phyloP scores from a whole-genome alignment of 2,329 filamentous ascomycete species.

The Didymella arachidicola region DNA sequence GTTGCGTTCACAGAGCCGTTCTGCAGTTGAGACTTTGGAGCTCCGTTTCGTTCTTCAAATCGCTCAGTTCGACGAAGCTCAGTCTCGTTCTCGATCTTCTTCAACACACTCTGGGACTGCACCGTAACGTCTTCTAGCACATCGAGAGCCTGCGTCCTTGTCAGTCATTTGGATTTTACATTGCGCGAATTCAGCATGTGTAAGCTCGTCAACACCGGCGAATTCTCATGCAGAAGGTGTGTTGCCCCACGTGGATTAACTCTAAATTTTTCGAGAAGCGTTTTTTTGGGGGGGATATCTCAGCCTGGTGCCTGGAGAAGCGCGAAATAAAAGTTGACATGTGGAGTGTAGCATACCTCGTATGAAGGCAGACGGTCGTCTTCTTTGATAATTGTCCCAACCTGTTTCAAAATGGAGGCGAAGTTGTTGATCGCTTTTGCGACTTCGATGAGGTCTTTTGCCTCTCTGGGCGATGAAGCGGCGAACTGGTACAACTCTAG shows the following conservation, averaged over 20 bases:
- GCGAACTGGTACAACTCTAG: slow-evolving; percentile 46
- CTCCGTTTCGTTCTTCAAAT: slow-evolving; percentile 9
- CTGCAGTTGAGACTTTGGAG: not conserved
- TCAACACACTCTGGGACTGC: slow-evolving; percentile 41
- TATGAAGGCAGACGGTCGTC: slow-evolving; percentile 48
- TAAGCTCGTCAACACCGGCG: not conserved
- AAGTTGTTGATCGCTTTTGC: slow-evolving; percentile 48
- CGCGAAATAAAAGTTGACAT: not conserved
- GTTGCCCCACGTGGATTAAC: not conserved
- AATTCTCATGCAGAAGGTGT: not conserved
- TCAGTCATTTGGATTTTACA: not conserved
- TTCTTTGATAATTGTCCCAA: slow-evolving; percentile 49
- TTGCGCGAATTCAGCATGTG: not conserved
- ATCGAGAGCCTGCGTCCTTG: slow-evolving; percentile 37
- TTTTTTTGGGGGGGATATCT: not conserved
- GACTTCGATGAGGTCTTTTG: slow-evolving; percentile 39
- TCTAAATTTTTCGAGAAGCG: not conserved
- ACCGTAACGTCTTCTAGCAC: slow-evolving; percentile 45
- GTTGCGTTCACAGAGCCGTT: slow-evolving; percentile 3
- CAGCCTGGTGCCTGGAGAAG: not conserved
- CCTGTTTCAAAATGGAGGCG: slow-evolving; percentile 48
- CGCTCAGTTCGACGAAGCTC: slow-evolving; percentile 16
- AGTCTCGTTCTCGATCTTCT: slow-evolving; percentile 39
- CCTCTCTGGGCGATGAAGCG: slow-evolving; percentile 32
- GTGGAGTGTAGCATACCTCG: slow-evolving; percentile 35